Evolutionary conservation across 352 stramenopile genomes (phyloP).

Genomic region (Plasmopara muralis): DNA sequence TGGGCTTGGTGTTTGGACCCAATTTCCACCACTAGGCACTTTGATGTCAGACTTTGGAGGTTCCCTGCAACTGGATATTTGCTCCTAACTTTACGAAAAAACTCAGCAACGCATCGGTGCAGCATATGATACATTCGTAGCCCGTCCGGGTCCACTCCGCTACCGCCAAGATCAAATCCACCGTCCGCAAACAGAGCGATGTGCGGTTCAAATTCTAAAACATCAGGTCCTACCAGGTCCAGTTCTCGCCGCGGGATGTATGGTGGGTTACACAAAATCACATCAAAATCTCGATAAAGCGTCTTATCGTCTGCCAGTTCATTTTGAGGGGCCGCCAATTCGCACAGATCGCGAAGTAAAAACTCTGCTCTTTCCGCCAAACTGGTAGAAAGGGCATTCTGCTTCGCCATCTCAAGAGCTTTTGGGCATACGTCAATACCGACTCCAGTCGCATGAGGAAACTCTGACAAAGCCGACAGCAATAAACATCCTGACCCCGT

Average conservation of each 20-base stretch:
- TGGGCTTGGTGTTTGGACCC: conserved; percentile 47
- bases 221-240: conserved; percentile 45
- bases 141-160: conserved; percentile 22
- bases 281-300: conserved; percentile 47
- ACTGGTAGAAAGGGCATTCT: conserved; percentile 36
- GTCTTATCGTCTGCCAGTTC: conserved; percentile 9
- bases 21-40: conserved; percentile 47
- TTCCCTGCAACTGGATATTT: neutral
- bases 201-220: conserved; percentile 65
- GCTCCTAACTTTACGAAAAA: conserved; percentile 19
- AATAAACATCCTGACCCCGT: conserved; percentile 67
- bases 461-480: conserved; percentile 53
- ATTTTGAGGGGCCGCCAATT: conserved; percentile 12
- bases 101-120: conserved; percentile 21
- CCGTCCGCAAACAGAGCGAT: conserved; percentile 62
- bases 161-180: conserved; percentile 5
- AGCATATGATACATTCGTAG: conserved; percentile 53
- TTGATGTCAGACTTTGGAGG: neutral
- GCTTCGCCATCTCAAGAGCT: conserved; percentile 44
- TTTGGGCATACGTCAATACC: conserved; percentile 52
- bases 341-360: conserved; percentile 22
- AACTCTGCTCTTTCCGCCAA: conserved; percentile 24
- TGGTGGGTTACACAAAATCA: conserved; percentile 67
- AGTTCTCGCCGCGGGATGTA: conserved; percentile 60
- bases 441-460: conserved; percentile 42